Percentiles rank a stretch among this genome's conserved stretches.
Conservation (phyloP, 441 rosid genomes). For the Oxalis stricta region DNA sequence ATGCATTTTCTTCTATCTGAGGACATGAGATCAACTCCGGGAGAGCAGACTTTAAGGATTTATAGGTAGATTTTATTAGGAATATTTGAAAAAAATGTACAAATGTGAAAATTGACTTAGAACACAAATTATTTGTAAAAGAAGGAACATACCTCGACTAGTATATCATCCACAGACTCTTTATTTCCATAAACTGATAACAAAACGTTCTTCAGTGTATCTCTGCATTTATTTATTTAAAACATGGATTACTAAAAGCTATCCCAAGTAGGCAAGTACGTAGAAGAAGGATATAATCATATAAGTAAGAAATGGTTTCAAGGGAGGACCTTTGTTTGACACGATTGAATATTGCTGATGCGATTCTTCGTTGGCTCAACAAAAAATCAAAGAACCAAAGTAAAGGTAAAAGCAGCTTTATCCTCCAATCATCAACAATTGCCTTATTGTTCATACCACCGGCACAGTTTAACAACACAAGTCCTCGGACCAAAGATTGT, state of each 20-base stretch:
- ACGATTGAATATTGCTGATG: slow-evolving; percentile 54
- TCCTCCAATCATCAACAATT: slow-evolving; percentile 87
- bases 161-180: slow-evolving; percentile 64
- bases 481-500: slow-evolving; percentile 42
- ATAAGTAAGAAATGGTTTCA: too few relatives aligned
- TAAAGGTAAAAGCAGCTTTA: slow-evolving; percentile 58
- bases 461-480: slow-evolving; percentile 74
- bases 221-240: too few relatives aligned
- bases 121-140: too few relatives aligned
- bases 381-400: slow-evolving; percentile 65
- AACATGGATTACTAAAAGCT: too few relatives aligned
- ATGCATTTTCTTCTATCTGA: too few relatives aligned
- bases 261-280: too few relatives aligned
- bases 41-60: too few relatives aligned
- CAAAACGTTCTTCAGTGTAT: slow-evolving; percentile 50
- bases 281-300: too few relatives aligned
- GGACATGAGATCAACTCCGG: too few relatives aligned
- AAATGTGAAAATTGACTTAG: neutral
- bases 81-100: neutral
- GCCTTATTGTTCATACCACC: slow-evolving; percentile 98
- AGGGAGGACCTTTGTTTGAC: slow-evolving; percentile 54
- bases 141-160: slow-evolving; percentile 43
- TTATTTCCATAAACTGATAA: slow-evolving; percentile 58
- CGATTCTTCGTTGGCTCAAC: slow-evolving; percentile 50
- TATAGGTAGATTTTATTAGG: neutral